phyloP scores from a whole-genome alignment of 345 rosid genomes.

The Eutrema japonicum region DNA sequence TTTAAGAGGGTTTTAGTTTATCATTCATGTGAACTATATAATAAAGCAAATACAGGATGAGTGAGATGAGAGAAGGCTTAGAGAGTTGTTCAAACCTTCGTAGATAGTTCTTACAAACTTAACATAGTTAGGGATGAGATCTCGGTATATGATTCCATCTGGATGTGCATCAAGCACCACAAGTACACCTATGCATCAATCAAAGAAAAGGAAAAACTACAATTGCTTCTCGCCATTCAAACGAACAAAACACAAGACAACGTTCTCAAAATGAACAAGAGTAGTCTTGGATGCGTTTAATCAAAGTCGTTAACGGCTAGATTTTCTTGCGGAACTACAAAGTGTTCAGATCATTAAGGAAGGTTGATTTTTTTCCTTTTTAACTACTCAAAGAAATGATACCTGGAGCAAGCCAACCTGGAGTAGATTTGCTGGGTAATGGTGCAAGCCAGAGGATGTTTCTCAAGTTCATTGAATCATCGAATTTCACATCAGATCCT shows the following conservation, averaged over 20 bases:
- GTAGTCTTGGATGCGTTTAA: constrained; percentile 4
- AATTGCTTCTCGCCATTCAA: not conserved
- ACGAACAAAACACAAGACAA: constrained; percentile 8
- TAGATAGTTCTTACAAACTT: constrained; percentile 73
- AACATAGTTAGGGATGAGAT: constrained; percentile 80
- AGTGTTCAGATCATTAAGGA: constrained; percentile 10
- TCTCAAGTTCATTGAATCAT: constrained; percentile 81
- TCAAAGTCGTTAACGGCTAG: not conserved
- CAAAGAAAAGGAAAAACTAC: not conserved
- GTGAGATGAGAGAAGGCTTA: not conserved
- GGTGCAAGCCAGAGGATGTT: constrained; percentile 97
- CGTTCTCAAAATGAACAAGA: constrained; percentile 3
- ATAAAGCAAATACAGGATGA: not conserved
- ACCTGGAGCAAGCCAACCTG: constrained; percentile 83
- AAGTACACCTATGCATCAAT: constrained; percentile 60
- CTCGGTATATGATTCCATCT: constrained; percentile 78
- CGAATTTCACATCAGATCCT: constrained; percentile 71
- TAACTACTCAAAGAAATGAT: constrained; percentile 4
- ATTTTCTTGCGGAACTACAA: not conserved
- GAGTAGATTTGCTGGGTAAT: constrained; percentile 59
- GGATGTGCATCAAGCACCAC: constrained; percentile 90
- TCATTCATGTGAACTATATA: not conserved
- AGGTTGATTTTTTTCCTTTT: not conserved
- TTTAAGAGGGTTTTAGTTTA: not conserved
- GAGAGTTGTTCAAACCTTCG: constrained; percentile 63